Evolutionary conservation across 1,284 basidiomycete species (phyloP).

Genomic region (Malassezia vespertilionis): DNA sequence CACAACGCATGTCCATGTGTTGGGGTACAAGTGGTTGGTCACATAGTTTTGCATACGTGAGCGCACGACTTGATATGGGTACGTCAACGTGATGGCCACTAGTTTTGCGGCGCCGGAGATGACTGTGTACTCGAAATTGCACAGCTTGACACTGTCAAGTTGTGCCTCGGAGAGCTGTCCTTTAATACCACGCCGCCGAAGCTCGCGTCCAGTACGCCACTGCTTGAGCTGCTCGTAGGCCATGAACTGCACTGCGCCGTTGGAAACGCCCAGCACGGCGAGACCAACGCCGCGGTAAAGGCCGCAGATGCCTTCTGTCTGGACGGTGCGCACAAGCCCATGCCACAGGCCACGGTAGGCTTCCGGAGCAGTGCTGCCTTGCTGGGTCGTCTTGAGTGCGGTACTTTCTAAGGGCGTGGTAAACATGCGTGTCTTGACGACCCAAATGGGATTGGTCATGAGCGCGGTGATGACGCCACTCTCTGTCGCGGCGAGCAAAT

Average conservation of each 20-base stretch:
- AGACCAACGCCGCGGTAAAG: conserved; percentile 78
- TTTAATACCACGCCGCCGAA: conserved; percentile 4
- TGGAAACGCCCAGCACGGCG: conserved; percentile 83
- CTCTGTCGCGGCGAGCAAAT: conserved; percentile 82
- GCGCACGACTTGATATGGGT: conserved; percentile 93
- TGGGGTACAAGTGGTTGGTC: conserved; percentile 55
- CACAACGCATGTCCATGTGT: conserved; percentile 66
- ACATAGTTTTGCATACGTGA: conserved; percentile 65
- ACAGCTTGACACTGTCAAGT: conserved; percentile 49
- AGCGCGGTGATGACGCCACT: conserved; percentile 83
- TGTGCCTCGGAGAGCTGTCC: conserved; percentile 1
- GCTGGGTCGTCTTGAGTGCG: conserved; percentile 2
- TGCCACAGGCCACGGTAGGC: conserved; percentile 33
- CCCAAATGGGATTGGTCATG: conserved; percentile 96
- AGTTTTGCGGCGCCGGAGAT: conserved; percentile 87
- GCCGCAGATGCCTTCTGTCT: conserved; percentile 61
- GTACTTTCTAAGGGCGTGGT: conserved; percentile 59
- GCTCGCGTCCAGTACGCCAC: conserved; percentile 53
- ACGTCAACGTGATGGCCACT: conserved; percentile 71
- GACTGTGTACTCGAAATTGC: conserved; percentile 78
- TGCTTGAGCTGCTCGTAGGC: conserved; percentile 90
- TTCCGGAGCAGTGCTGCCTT: conserved; percentile 14
- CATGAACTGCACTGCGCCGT: conserved; percentile 92
- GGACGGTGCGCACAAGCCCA: conserved; percentile 29
- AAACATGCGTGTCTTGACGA: conserved; percentile 95